Conservation (phyloP, 495 filamentous ascomycete species). For the Hypoxylon lienhwacheense region DNA sequence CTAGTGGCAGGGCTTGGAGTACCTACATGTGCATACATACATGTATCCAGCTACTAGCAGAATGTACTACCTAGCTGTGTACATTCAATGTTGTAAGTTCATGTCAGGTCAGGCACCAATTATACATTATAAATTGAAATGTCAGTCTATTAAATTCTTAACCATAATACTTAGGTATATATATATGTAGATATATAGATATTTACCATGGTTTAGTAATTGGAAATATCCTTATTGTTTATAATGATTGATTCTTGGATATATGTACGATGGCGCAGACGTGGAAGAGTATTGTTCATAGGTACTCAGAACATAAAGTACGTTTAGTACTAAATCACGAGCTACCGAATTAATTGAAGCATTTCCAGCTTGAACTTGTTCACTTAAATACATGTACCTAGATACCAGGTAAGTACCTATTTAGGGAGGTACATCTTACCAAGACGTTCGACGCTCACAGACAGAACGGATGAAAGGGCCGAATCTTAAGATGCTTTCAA, state of each 20-base stretch:
- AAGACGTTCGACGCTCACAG: no score
- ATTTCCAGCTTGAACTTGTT: no score
- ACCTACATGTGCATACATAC: conserved; percentile 8
- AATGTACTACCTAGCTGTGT: no score
- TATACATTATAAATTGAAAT: no score
- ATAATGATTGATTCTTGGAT: conserved; percentile 4
- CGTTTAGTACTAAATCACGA: no score
- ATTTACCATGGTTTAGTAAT: background rate
- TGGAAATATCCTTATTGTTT: conserved; percentile 6
- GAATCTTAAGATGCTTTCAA: conserved; percentile 8
- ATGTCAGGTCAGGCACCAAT: conserved; percentile 23
- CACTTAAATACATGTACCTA: no score
- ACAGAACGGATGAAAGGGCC: conserved; percentile 11
- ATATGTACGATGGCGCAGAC: background rate
- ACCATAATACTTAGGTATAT: background rate
- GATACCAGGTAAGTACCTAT: no score
- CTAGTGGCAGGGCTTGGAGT: conserved; percentile 19
- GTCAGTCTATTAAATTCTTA: conserved; percentile 6
- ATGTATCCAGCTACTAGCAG: background rate
- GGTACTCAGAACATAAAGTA: no score
- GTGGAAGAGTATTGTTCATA: background rate
- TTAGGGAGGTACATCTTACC: no score
- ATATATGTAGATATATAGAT: no score
- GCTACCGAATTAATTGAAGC: no score
- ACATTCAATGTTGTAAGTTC: no score